Base-by-base conservation (phyloP, 164 flowering plant genomes). In the Vitis cinerea region DNA sequence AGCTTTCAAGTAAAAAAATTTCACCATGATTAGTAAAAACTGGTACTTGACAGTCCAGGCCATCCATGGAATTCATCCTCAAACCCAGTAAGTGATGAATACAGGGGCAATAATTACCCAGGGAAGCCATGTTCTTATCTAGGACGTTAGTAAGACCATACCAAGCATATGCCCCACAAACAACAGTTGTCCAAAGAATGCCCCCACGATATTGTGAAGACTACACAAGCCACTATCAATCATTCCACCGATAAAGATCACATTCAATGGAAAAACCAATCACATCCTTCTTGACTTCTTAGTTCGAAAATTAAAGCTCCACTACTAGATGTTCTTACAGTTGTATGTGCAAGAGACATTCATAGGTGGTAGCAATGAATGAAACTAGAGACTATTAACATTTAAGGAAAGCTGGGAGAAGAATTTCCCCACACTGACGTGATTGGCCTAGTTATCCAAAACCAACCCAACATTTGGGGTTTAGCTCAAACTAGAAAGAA, bases 121-220 rank as follows among this genome's bases (percentile, higher is more conserved):
- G 19, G 13, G 31, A 66, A 19, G 69, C 13, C 61, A 13, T 15
- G 17, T 61, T 69, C 66, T 68, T 70, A 78, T 77, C 75, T 30
- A 73, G 15, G 71, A 71, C 59, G 59, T 47, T 29, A 73, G 58
- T 54, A 30, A 44, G 67, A 72, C 73, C 65, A 61, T 10, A 17
- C 58, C 52, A 23, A 23, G 29, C 10, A 29, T 44, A 49, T 62
- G 68, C 72, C 85, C 89, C 84, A 82, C 80, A 49, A 59, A 77
- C 64, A 65, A 67, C 71, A 59, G 68, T 52, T 49, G 60, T 31
- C 74, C 68, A 54, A 64, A 61, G 4, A 64, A 62, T 61, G 56
- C 55, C 76, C 73, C 37, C 61, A 63, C 58, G 59, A 60, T 54
- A 50, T 62, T 16, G 29, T 19, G 61, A 59, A 58, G 31, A 64